A percentile compares a stretch with the other conserved stretches of the same genome.
phyloP scores from a whole-genome alignment of 169 alveolate species.

The Plasmodium falciparum region DNA sequence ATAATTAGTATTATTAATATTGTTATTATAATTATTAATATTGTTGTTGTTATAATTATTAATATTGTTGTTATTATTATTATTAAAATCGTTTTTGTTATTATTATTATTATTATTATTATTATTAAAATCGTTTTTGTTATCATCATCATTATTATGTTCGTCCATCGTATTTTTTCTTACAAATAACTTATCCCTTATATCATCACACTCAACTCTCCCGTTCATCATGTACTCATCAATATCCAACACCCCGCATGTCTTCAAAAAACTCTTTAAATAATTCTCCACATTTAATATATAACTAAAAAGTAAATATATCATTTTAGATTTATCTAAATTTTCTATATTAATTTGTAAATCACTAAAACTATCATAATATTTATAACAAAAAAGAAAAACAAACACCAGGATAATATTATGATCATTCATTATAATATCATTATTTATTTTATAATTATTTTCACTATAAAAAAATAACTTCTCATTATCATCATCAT shows the following conservation, averaged over 20 bases:
- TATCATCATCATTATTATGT: constrained; percentile 31
- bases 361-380: constrained; percentile 40
- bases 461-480: constrained; percentile 43
- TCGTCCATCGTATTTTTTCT: not conserved
- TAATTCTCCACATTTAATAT: constrained; percentile 40
- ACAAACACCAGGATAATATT: constrained; percentile 33
- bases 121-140: not conserved
- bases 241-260: constrained; percentile 30
- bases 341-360: constrained; percentile 44
- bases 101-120: constrained; percentile 27
- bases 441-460: constrained; percentile 64
- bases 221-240: constrained; percentile 1
- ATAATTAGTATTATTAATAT: no score
- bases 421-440: constrained; percentile 70
- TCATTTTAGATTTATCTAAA: constrained; percentile 59
- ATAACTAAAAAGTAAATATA: constrained; percentile 23
- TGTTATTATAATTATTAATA: no score
- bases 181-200: not conserved
- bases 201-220: not conserved
- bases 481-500: not conserved
- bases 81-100: not conserved
- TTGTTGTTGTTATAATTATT: no score
- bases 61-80: not conserved
- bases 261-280: constrained; percentile 40
- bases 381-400: constrained; percentile 60